Conservation (phyloP, 2,329 filamentous ascomycete species). For the Penicillium sp. region DNA sequence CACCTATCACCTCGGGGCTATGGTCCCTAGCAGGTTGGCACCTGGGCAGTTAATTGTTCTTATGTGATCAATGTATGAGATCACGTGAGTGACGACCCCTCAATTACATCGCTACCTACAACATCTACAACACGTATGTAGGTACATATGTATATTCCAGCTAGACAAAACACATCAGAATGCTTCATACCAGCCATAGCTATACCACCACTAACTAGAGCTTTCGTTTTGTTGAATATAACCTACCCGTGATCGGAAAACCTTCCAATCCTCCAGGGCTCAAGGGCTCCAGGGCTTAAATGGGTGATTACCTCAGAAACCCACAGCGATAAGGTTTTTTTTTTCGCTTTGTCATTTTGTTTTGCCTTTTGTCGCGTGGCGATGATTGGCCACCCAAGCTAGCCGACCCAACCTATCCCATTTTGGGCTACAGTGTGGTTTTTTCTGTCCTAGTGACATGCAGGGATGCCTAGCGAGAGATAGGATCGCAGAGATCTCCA, state of each 20-base stretch:
- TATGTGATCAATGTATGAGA: too few species aligned
- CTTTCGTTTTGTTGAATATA: not conserved
- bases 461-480: slow-evolving; percentile 3
- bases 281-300: not conserved
- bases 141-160: too few species aligned
- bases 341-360: not conserved
- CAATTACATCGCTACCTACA: too few species aligned
- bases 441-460: not conserved
- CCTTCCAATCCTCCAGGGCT: not conserved
- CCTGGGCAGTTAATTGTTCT: too few species aligned
- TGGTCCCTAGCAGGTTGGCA: too few species aligned
- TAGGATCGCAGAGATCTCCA: slow-evolving; percentile 4
- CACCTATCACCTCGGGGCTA: too few species aligned
- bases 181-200: too few species aligned
- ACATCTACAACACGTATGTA: too few species aligned
- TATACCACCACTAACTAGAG: too few species aligned
- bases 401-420: not conserved
- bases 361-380: not conserved
- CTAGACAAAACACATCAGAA: too few species aligned
- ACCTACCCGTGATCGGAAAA: not conserved
- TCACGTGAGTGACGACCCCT: too few species aligned
- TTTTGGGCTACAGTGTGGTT: not conserved
- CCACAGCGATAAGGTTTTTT: not conserved
- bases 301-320: not conserved
- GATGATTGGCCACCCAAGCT: not conserved